phyloP scores from a whole-genome alignment of 345 rosid species.

The Citrus maxima region DNA sequence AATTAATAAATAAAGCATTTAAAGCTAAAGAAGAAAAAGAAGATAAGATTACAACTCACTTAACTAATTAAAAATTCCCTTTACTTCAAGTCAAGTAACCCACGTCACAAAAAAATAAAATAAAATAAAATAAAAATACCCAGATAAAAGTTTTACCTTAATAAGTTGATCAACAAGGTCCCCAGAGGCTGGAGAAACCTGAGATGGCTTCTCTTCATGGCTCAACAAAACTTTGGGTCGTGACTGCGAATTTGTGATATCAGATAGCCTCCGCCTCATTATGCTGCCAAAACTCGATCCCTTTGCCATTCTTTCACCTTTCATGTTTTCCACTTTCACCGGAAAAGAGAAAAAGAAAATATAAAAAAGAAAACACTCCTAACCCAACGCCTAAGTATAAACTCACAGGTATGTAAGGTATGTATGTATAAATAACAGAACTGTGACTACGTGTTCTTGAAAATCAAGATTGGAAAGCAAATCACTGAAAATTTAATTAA shows the following conservation, averaged over 20 bases:
- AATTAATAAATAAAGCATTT: no score
- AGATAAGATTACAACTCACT: neutral
- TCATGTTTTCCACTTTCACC: constrained; percentile 4
- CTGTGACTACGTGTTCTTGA: neutral
- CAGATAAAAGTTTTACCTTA: constrained; percentile 25
- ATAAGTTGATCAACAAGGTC: constrained; percentile 46
- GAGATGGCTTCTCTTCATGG: constrained; percentile 24
- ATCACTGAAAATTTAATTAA: neutral
- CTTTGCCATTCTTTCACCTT: constrained; percentile 41
- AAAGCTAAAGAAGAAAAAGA: neutral
- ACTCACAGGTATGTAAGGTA: neutral
- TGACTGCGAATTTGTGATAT: constrained; percentile 56
- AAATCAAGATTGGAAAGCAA: neutral
- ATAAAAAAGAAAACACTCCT: no score
- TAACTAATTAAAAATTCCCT: neutral
- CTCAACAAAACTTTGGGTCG: constrained; percentile 27
- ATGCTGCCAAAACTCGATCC: constrained; percentile 48
- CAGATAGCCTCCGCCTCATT: constrained; percentile 53
- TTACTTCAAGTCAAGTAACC: neutral
- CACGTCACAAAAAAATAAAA: neutral
- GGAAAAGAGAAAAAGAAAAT: no score
- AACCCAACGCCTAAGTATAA: neutral
- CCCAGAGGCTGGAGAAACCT: constrained; percentile 13
- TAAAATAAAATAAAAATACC: neutral
- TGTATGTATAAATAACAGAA: neutral